Evolutionary conservation across 2,329 filamentous ascomycete genomes (phyloP), one percentile per base, ranked within the genome.

Genomic region (Calycina herbarum): DNA sequence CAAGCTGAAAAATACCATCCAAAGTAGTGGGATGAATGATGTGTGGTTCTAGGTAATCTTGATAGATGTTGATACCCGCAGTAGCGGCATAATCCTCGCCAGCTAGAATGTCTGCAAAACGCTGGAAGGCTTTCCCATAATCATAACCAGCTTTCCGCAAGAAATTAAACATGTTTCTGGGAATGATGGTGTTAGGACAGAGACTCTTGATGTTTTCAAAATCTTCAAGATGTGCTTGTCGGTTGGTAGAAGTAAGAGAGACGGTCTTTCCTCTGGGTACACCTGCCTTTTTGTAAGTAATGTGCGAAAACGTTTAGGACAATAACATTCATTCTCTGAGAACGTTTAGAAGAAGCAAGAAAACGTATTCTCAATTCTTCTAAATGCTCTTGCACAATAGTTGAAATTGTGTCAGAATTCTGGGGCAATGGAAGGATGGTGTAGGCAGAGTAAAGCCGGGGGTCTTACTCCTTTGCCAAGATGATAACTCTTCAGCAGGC

Each of bases 11-110:
- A 20, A 62, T 35, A n/a, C 42, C 42, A 40, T 62, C 60, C 7
- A 62, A 15, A 7, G 60, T 54, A 13, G 42, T 54, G 10, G 60
- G 60, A 56, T 62, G 60, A 13, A 62, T 62, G 7, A 62, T 20
- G 31, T 29, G 31, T 17, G 20, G 13, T 24, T 27, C 17, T 5
- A 13, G 10, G 8, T 31, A 11, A 2, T 27, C 38, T 11, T 45
- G 15, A 6, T 17, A 20, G 11, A 15, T n/a, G 1, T 61, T n/a
- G 35, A 31, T 31, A 17, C 11, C 20, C 13, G 24, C 24, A 5
- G 27, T 10, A 5, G 15, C 17, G 5, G 38, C 15, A 2, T n/a
- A 13, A n/a, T 35, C 42, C 5, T 29, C 27, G 4, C 51, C 45
- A 10, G 20, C 60, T 6, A 54, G 20, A 17, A 45, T 45, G 2